These are phyloP conservation scores for Metarhizium robertsii DNA, from an alignment of 2,329 filamentous ascomycete genomes.

Conservation along the genomic window DNA sequence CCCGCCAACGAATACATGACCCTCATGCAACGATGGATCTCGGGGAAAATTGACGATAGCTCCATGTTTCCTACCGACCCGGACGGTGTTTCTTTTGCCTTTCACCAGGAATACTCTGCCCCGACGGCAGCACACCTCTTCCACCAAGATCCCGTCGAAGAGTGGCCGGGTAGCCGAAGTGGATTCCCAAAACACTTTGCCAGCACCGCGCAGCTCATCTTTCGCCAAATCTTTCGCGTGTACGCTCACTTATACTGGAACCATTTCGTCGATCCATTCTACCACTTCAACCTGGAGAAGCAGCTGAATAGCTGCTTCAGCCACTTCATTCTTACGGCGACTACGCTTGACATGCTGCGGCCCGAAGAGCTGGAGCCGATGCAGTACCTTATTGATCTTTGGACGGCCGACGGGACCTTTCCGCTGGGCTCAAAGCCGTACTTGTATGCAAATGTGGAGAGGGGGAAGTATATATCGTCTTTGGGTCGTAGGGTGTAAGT, in stretches of 20 bases:
- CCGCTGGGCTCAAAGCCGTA: constrained; percentile 58
- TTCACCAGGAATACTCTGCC: constrained; percentile 41
- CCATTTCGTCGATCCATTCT: constrained; percentile 74
- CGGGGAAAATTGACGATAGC: constrained; percentile 79
- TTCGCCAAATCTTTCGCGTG: constrained; percentile 93
- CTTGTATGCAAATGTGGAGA: constrained; percentile 42
- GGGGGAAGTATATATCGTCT: constrained; percentile 10
- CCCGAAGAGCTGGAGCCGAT: constrained; percentile 85
- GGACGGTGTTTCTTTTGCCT: constrained; percentile 50
- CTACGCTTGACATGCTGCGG: constrained; percentile 67
- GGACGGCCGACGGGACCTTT: constrained; percentile 75
- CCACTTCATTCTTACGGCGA: constrained; percentile 68
- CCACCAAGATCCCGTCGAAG: constrained; percentile 42
- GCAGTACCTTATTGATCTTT: constrained; percentile 81
- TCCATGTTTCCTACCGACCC: constrained; percentile 79
- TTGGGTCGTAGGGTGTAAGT: constrained; percentile 1
- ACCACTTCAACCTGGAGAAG: constrained; percentile 65
- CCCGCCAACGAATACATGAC: constrained; percentile 85
- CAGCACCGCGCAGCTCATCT: constrained; percentile 77
- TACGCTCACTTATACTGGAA: constrained; percentile 95
- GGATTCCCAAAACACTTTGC: constrained; percentile 82
- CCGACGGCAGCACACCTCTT: constrained; percentile 36
- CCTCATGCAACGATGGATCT: constrained; percentile 89
- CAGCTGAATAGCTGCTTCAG: constrained; percentile 76
- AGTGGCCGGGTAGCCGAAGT: constrained; percentile 79